Percentiles rank a stretch among this genome's conserved stretches.
These are phyloP conservation scores for Glaciozyma martinii DNA, from an alignment of 768 basidiomycete species.

Conservation along the genomic window DNA sequence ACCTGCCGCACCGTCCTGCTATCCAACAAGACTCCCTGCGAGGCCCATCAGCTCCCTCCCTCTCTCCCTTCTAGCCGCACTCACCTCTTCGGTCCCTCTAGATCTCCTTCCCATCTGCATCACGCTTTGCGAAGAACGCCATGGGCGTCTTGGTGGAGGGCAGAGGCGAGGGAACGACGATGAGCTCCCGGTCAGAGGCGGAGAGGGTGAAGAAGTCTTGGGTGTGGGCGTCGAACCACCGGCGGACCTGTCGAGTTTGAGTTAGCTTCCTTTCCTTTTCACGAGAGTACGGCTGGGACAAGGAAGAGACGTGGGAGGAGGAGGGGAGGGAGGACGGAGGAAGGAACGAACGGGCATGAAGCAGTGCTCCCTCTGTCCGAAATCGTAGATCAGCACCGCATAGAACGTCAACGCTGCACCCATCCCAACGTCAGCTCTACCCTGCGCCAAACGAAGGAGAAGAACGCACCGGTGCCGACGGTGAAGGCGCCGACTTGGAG, in stretches of 20 bases:
- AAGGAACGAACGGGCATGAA: conserved; percentile 27
- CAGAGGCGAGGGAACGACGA: conserved; percentile 1
- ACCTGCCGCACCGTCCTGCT: too few relatives aligned
- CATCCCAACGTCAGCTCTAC: too few relatives aligned
- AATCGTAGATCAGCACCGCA: conserved; percentile 26
- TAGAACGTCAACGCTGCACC: conserved; percentile 18
- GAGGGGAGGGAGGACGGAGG: not conserved
- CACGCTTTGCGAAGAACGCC: too few relatives aligned
- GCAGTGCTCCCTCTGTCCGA: conserved; percentile 27
- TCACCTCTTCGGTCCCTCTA: too few relatives aligned
- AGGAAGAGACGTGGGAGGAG: not conserved
- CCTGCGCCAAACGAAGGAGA: accelerated
- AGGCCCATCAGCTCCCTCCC: too few relatives aligned
- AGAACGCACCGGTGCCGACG: conserved; percentile 16
- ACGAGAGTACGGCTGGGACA: too few relatives aligned
- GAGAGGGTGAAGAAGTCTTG: conserved; percentile 28
- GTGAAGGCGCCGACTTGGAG: conserved; percentile 21
- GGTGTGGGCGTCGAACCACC: conserved; percentile 27
- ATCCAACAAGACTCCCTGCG: too few relatives aligned
- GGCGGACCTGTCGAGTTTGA: conserved; percentile 12
- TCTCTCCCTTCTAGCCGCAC: too few relatives aligned
- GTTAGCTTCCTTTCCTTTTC: too few relatives aligned
- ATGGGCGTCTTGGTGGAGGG: not conserved
- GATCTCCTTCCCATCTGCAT: too few relatives aligned
- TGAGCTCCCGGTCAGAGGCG: conserved; percentile 17